These are phyloP conservation scores for Coniosporium tulheliwenetii DNA, from an alignment of 2,329 filamentous ascomycete genomes.

Conservation along the genomic window DNA sequence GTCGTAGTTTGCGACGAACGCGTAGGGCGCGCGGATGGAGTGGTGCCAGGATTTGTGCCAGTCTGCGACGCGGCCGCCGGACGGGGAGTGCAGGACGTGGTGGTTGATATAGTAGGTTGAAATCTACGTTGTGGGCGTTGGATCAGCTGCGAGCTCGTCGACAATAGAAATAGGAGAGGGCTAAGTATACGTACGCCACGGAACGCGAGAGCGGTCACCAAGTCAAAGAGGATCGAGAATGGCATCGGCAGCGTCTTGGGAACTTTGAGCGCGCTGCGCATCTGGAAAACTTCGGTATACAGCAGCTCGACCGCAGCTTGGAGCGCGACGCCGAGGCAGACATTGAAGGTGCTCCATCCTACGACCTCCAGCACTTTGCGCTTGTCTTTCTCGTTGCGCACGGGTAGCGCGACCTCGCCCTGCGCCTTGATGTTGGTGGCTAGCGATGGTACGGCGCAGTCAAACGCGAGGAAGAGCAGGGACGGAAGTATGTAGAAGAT, in stretches of 20 bases:
- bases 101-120: conserved; percentile 54
- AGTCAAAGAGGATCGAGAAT: conserved; percentile 41
- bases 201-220: conserved; percentile 35
- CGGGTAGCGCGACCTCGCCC: conserved; percentile 35
- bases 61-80: conserved; percentile 11
- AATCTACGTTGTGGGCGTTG: conserved; percentile 16
- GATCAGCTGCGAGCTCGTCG: conserved; percentile 29
- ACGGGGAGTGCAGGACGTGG: conserved; percentile 45
- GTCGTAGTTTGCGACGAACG: conserved; percentile 49
- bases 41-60: conserved; percentile 44
- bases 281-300: conserved; percentile 35
- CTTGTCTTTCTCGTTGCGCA: conserved; percentile 20
- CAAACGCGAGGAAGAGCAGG: conserved; percentile 56
- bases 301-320: conserved; percentile 41
- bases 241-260: conserved; percentile 46
- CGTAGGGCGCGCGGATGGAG: conserved; percentile 39
- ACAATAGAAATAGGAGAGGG: conserved; percentile 4
- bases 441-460: conserved; percentile 53
- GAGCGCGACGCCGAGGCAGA: conserved; percentile 34
- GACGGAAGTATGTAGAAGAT: conserved; percentile 62
- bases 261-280: conserved; percentile 40
- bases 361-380: conserved; percentile 33
- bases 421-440: conserved; percentile 54
- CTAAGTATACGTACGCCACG: conserved; percentile 33
- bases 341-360: conserved; percentile 38